Percentiles rank a stretch among this genome's conserved stretches.
Evolutionary conservation across 2,329 filamentous ascomycete species (phyloP).

Genomic region (Diaporthe australafricana): DNA sequence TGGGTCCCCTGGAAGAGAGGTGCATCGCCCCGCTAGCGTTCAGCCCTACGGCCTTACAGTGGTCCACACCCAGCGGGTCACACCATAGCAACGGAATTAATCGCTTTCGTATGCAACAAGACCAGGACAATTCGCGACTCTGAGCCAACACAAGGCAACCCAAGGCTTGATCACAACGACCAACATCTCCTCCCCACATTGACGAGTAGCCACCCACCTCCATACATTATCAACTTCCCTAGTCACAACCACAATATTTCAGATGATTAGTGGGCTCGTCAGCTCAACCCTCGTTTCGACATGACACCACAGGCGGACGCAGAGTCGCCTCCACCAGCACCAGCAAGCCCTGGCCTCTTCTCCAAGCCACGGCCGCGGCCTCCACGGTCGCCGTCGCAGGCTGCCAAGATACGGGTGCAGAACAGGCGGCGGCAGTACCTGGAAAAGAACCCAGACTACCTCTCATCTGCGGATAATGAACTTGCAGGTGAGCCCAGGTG

Average conservation of each 20-base stretch:
- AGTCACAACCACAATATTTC: background rate
- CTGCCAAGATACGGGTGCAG: conserved; percentile 68
- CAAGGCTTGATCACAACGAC: background rate
- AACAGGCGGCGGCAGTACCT: conserved; percentile 85
- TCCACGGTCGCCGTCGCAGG: conserved; percentile 53
- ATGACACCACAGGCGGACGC: conserved; percentile 1
- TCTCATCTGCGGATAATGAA: conserved; percentile 67
- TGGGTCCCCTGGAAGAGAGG: too few relatives aligned
- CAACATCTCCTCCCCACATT: background rate
- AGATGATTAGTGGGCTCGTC: background rate
- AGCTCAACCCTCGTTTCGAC: background rate
- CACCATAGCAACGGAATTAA: background rate
- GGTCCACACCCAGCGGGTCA: background rate
- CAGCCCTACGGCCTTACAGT: too few relatives aligned
- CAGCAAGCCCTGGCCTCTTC: conserved; percentile 39
- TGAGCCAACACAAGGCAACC: background rate
- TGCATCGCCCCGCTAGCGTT: too few relatives aligned
- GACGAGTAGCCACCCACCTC: background rate
- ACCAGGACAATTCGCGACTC: conserved; percentile 2
- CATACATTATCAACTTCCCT: background rate
- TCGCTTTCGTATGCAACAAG: too few relatives aligned
- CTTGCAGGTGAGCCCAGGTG: conserved; percentile 57
- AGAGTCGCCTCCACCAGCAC: background rate
- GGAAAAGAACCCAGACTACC: conserved; percentile 78
- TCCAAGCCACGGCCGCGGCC: conserved; percentile 58